Conservation (phyloP, 1,139 yeast species). For the Nakaseomyces sp. region DNA sequence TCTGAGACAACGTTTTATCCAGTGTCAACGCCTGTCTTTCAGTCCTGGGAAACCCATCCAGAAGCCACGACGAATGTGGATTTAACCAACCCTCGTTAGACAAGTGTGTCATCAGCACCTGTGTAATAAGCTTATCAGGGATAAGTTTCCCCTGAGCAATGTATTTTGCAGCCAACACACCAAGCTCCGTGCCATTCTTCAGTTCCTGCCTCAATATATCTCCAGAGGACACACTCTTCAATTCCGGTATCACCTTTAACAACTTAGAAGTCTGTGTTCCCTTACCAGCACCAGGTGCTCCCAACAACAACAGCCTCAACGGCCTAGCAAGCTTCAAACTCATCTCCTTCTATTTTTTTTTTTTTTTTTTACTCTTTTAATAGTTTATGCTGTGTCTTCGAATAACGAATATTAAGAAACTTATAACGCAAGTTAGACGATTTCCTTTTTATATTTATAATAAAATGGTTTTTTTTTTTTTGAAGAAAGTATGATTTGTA, state of each 20-base stretch:
- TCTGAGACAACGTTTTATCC: constrained; percentile 38
- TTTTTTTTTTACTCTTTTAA: background rate
- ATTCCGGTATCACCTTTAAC: constrained; percentile 42
- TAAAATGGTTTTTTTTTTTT: too few species aligned
- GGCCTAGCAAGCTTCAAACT: constrained; percentile 32
- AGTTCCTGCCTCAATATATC: constrained; percentile 70
- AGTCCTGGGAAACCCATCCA: constrained; percentile 92
- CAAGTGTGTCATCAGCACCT: constrained; percentile 47
- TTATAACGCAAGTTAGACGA: too few species aligned
- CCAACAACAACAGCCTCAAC: constrained; percentile 60
- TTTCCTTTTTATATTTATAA: too few species aligned
- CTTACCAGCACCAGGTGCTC: constrained; percentile 94
- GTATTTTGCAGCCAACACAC: constrained; percentile 46
- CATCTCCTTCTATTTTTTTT: background rate
- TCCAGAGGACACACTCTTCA: constrained; percentile 65
- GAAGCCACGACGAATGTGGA: constrained; percentile 49
- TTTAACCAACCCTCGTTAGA: constrained; percentile 39
- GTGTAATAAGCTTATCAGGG: constrained; percentile 64
- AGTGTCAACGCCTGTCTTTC: constrained; percentile 57
- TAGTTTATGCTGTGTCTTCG: too few species aligned
- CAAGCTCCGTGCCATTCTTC: constrained; percentile 45
- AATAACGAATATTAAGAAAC: too few species aligned
- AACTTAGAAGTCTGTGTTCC: constrained; percentile 77
- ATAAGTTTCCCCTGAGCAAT: constrained; percentile 59
- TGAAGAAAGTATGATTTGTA: too few species aligned